Conservation (phyloP, 371 early-diverging fungal species). For the Mortierella sp. region DNA sequence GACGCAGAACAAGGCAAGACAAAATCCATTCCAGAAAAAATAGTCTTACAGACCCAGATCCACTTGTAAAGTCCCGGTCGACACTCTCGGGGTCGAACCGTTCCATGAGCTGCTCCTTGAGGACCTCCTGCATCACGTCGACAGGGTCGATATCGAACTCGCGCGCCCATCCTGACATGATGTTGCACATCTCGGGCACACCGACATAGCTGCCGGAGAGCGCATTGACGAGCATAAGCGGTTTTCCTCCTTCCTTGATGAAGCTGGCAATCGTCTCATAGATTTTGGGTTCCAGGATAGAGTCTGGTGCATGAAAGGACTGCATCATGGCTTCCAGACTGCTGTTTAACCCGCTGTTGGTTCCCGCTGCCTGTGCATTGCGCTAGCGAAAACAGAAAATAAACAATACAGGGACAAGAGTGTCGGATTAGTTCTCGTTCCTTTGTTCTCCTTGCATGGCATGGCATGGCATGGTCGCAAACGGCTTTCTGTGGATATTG, state of each 20-base stretch:
- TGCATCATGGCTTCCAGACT: conserved; percentile 35
- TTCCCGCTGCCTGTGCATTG: neutral
- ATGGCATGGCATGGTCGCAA: too few species aligned
- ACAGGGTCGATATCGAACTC: conserved; percentile 63
- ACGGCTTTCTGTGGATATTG: neutral
- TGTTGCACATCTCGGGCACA: conserved; percentile 76
- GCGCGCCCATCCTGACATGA: conserved; percentile 61
- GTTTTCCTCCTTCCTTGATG: conserved; percentile 70
- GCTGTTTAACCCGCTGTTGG: neutral
- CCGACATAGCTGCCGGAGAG: conserved; percentile 77
- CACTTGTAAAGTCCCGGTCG: conserved; percentile 63
- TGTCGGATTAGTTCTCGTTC: neutral
- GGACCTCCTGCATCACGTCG: conserved; percentile 63
- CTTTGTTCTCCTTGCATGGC: neutral
- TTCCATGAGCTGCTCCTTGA: conserved; percentile 68
- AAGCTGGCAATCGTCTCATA: conserved; percentile 62
- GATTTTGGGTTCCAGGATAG: conserved; percentile 74
- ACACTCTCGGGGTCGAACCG: conserved; percentile 71
- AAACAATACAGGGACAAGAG: neutral
- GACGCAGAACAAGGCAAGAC: neutral
- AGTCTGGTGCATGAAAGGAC: conserved; percentile 62
- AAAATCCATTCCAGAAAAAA: neutral
- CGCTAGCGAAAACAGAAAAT: neutral
- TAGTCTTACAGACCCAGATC: conserved; percentile 51
- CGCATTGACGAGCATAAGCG: conserved; percentile 71